Evolutionary conservation across 345 rosid species (phyloP).

Genomic region (Crucihimalaya himalaica): DNA sequence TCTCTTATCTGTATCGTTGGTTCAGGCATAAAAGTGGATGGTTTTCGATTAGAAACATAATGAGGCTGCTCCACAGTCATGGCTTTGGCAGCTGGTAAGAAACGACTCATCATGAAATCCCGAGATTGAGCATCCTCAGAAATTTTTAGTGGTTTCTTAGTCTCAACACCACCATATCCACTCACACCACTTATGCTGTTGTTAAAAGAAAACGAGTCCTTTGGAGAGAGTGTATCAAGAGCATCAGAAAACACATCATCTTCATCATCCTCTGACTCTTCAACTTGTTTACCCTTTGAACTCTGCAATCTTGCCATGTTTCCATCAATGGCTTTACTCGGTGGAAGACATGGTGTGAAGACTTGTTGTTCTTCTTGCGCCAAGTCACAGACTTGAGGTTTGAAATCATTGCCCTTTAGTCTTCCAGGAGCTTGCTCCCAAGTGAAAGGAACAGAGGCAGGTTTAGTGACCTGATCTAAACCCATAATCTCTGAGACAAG

Average conservation of each 20-base stretch:
- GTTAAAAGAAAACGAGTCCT: conserved; percentile 59
- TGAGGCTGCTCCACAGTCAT: conserved; percentile 76
- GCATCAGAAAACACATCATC: conserved; percentile 81
- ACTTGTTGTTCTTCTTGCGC: conserved; percentile 19
- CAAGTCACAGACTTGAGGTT: conserved; percentile 24
- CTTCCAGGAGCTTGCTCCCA: conserved; percentile 92
- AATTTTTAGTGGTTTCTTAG: conserved; percentile 53
- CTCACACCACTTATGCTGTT: conserved; percentile 63
- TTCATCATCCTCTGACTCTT: conserved; percentile 40
- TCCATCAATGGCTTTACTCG: conserved; percentile 39
- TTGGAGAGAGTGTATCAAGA: conserved; percentile 51
- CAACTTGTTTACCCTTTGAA: conserved; percentile 34
- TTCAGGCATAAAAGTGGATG: conserved; percentile 40
- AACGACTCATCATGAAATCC: conserved; percentile 90
- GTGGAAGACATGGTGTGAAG: conserved; percentile 47
- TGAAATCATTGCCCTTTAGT: conserved; percentile 44
- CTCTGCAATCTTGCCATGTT: conserved; percentile 28
- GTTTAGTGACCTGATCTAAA: conserved; percentile 68
- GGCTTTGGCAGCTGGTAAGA: conserved; percentile 97
- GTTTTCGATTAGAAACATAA: conserved; percentile 62
- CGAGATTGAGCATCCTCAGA: conserved; percentile 56
- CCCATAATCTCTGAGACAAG: conserved; percentile 36
- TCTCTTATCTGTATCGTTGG: conserved; percentile 50
- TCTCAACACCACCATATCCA: conserved; percentile 47
- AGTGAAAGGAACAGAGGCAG: conserved; percentile 78